Evolutionary conservation across 805 yeast species (phyloP).

Genomic region (Candida andamanensis): DNA sequence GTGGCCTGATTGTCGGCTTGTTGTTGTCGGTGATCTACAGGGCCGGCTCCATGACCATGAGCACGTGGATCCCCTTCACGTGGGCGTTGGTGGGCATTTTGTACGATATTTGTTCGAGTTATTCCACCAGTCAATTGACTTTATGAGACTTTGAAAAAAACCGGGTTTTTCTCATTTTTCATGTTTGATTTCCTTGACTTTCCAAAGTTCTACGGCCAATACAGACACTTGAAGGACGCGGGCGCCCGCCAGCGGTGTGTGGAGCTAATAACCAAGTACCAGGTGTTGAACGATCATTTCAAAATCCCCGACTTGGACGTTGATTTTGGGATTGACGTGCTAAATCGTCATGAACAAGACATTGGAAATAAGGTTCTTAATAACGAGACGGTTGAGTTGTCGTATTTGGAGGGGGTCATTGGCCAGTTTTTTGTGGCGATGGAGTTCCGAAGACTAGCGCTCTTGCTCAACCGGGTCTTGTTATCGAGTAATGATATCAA

Average conservation of each 20-base stretch:
- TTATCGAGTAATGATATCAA: constrained; percentile 3
- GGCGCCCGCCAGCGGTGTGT: constrained; percentile 7
- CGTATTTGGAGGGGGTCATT: no score
- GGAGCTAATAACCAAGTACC: constrained; percentile 20
- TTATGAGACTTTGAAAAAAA: constrained; percentile 12
- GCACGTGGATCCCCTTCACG: constrained; percentile 91
- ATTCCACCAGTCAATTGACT: constrained; percentile 43
- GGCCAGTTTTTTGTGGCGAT: constrained; percentile 10
- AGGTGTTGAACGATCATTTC: constrained; percentile 3
- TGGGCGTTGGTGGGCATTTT: constrained; percentile 69
- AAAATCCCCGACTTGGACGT: not conserved
- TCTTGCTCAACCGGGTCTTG: constrained; percentile 4
- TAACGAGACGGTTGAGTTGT: no score
- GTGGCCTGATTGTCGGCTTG: constrained; percentile 77
- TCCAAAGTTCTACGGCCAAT: constrained; percentile 6
- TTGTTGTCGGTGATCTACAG: constrained; percentile 69
- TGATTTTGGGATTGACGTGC: constrained; percentile 1
- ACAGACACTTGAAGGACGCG: not conserved
- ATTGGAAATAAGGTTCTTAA: no score
- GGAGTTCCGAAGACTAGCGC: constrained; percentile 8
- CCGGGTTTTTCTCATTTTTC: not conserved
- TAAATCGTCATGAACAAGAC: not conserved
- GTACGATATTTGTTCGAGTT: constrained; percentile 62
- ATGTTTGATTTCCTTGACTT: constrained; percentile 9
- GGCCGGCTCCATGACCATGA: constrained; percentile 80